Evolutionary conservation across 1,139 yeast genomes (phyloP), one percentile per base, ranked within the genome.

Genomic region (Yamadazyma kanchanaburiensis): DNA sequence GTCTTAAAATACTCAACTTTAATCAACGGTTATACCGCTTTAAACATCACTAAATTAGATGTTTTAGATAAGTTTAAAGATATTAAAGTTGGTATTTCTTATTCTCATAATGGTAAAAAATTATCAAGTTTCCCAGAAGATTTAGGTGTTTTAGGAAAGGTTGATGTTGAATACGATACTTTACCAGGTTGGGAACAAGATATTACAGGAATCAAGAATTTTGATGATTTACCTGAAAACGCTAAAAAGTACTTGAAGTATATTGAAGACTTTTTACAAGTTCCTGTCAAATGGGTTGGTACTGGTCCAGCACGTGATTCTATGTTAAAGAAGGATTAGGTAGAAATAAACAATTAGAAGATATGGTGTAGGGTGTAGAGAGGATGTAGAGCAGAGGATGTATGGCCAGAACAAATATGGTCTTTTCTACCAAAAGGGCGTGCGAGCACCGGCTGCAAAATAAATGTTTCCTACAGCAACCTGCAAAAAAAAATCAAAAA

Each of bases 301-400:
- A 94, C 95, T 37, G 99, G 99, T 41, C 97, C 98, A 40, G 95
- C 88, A 31, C 85, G 98, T 68, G 95, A 78, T 35, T 76, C 84
- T 21, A 83, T 83, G 94, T 67, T 83, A 48, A 74, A 58, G 37
- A 73, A 73, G 25, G 33, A 43, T 23, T 41, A 42, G 27, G 4
- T 18, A 22, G 22, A 11, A 19, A 22, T 24, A 14, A 14, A 17
- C 20, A 15, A 24, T 18, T 18, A 18, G 20, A 10, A 18, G 20
- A 18, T 15, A 9, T 13, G 12, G 26, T 24, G 14, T 14, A 15
- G 20, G 20, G 20, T 18, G 20, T 18, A 18, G 20, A 18, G 20
- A 18, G 9, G 20, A 10, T 18, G 20, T 7, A 8, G 20, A 18
- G 20, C n/a, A n/a, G n/a, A n/a, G n/a, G n/a, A n/a, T n/a, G n/a